Evolutionary conservation across 306 rosid genomes (phyloP).

Genomic region (Cicer arietinum): DNA sequence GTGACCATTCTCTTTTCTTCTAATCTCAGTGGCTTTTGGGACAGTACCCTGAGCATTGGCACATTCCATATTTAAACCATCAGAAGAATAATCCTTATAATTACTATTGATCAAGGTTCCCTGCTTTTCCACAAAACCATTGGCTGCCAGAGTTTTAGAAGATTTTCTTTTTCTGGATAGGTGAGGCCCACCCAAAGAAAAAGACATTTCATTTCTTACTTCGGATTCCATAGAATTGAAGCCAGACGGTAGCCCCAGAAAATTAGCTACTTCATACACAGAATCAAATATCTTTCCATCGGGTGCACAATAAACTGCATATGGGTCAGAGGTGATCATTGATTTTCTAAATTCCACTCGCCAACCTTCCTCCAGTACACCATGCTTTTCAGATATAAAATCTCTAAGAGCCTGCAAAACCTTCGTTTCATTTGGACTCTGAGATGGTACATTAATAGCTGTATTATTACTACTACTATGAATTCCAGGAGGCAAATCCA

Average conservation of each 20-base stretch:
- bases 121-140: slow-evolving; percentile 74
- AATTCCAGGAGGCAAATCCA: slow-evolving; percentile 63
- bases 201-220: slow-evolving; percentile 62
- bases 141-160: slow-evolving; percentile 49
- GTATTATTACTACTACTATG: slow-evolving; percentile 63
- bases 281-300: slow-evolving; percentile 95
- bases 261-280: slow-evolving; percentile 89
- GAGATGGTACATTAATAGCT: slow-evolving; percentile 58
- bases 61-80: slow-evolving; percentile 54
- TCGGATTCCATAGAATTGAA: slow-evolving; percentile 64
- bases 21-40: slow-evolving; percentile 54
- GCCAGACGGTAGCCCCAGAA: slow-evolving; percentile 80
- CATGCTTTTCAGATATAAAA: slow-evolving; percentile 80
- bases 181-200: slow-evolving; percentile 55
- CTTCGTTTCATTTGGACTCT: slow-evolving; percentile 60
- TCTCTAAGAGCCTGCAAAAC: slow-evolving; percentile 92
- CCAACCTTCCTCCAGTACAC: slow-evolving; percentile 97
- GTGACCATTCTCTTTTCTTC: slow-evolving; percentile 50
- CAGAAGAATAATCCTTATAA: slow-evolving; percentile 57
- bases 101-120: slow-evolving; percentile 51
- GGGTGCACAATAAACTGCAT: slow-evolving; percentile 94
- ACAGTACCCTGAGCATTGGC: slow-evolving; percentile 51
- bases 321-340: slow-evolving; percentile 64
- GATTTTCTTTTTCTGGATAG: slow-evolving; percentile 75
- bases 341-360: slow-evolving; percentile 85